Evolutionary conservation across 2,329 filamentous ascomycete genomes (phyloP), one percentile per base, ranked within the genome.

Genomic region (Ophiostoma sp.): DNA sequence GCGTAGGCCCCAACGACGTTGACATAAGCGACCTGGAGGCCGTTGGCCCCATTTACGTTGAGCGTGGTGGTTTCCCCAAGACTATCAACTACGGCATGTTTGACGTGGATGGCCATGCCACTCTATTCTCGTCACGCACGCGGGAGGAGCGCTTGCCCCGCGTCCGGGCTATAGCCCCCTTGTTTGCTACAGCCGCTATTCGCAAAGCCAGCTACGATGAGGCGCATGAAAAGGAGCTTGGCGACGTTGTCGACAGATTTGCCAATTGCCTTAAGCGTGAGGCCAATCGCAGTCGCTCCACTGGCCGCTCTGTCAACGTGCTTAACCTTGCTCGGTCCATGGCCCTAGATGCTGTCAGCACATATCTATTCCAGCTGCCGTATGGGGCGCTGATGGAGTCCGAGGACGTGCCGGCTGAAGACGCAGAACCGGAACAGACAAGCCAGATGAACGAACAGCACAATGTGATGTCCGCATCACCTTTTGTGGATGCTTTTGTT

Each of bases 401-500:
- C 14, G 16, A 14, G 12, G 42, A 12, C 36, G 41, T 2, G 7
- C 16, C 14, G 5, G 7, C 5, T 2, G 16, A 14, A 18, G 47
- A 58, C 11, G 36, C 27, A 9, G 4, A 27, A 12, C 16, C 12
- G 12, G 14, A 38, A n/a, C 6, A 8, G 6, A 7, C n/a, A 18
- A n/a, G 2, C 27, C 27, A 27, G 52, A 38, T 5, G 7, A 55
- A 62, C n/a, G 9, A n/a, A 11, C 16, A 58, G 6, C 60, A 41
- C 16, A 5, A 41, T 11, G 40, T 45, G 18, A 68, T 71, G 66
- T 69, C 70, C n/a, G 70, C 68, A 5, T 68, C 70, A 11, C 70
- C 68, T 3, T 71, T 71, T 65, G 70, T 71, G 7, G 68, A 71
- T n/a, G 66, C 70, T 1, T 71, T 58, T 64, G 70, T 71, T 2